These are phyloP conservation scores for Alternaria angustiovoidea DNA, from an alignment of 2,329 filamentous ascomycete species.

Conservation along the genomic window DNA sequence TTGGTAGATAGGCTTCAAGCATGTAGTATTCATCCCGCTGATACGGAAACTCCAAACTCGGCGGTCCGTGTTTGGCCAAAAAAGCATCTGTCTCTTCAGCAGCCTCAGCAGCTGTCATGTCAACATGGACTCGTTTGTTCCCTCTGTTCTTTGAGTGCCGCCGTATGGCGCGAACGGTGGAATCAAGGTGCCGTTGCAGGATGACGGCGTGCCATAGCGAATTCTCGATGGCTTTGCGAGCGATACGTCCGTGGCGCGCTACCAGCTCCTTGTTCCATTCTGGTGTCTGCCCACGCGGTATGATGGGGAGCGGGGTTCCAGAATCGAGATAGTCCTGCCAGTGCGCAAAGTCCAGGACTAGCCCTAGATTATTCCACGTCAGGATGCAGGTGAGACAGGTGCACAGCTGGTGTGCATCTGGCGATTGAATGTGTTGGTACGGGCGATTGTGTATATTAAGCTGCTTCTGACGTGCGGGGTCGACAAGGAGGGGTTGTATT, in stretches of 20 bases:
- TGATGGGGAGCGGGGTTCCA: slow-evolving; percentile 61
- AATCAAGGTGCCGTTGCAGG: slow-evolving; percentile 59
- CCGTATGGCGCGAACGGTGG: slow-evolving; percentile 56
- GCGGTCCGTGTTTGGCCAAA: slow-evolving; percentile 60
- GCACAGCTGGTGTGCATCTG: slow-evolving; percentile 60
- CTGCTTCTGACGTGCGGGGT: slow-evolving; percentile 54
- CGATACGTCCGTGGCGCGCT: slow-evolving; percentile 54
- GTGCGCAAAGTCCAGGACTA: slow-evolving; percentile 64
- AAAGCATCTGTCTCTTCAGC: slow-evolving; percentile 60
- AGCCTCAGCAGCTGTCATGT: slow-evolving; percentile 58
- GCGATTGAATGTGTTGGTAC: slow-evolving; percentile 61
- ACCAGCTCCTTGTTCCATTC: slow-evolving; percentile 62
- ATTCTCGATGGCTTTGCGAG: slow-evolving; percentile 57
- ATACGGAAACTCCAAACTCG: slow-evolving; percentile 62
- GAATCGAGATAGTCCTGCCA: slow-evolving; percentile 63
- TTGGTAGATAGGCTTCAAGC: slow-evolving; percentile 65
- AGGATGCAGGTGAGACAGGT: slow-evolving; percentile 65
- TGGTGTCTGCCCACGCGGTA: slow-evolving; percentile 58
- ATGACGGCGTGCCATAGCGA: slow-evolving; percentile 62
- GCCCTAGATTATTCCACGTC: slow-evolving; percentile 64
- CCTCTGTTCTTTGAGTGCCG: slow-evolving; percentile 60
- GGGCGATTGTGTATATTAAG: slow-evolving; percentile 59
- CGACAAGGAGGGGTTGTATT: slow-evolving; percentile 51
- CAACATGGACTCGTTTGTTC: slow-evolving; percentile 57
- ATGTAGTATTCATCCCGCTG: slow-evolving; percentile 67